phyloP scores from a whole-genome alignment of 2,329 filamentous ascomycete genomes.

The Aspergillus jensenii region DNA sequence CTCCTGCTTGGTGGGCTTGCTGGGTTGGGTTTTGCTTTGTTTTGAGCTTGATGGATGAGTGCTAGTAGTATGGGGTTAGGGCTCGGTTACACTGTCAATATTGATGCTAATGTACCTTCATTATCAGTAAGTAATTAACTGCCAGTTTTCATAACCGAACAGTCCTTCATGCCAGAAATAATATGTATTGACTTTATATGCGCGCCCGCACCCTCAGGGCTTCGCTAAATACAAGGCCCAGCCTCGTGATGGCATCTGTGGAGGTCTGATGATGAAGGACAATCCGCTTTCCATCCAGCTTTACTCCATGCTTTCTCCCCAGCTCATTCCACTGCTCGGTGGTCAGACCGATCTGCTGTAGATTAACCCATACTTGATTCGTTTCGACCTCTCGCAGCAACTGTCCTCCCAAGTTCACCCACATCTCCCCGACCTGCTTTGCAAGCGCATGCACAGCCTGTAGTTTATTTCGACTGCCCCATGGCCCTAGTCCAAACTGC shows the following conservation, averaged over 20 bases:
- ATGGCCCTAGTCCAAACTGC: constrained; percentile 62
- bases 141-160: too few species aligned
- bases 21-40: too few species aligned
- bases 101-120: too few species aligned
- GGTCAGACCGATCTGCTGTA: not conserved
- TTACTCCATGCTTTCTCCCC: not conserved
- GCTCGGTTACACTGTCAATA: too few species aligned
- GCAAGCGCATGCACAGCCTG: constrained; percentile 58
- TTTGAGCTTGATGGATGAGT: too few species aligned
- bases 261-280: constrained; percentile 1
- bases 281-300: not conserved
- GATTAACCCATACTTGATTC: not conserved
- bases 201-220: not conserved
- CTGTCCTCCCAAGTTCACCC: constrained; percentile 64
- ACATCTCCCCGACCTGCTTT: constrained; percentile 57
- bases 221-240: not conserved
- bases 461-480: constrained; percentile 48
- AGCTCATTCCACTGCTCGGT: not conserved
- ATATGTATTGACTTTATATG: not conserved
- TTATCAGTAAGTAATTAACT: too few species aligned
- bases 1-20: too few species aligned
- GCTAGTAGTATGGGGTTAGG: too few species aligned
- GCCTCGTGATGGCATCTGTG: not conserved
- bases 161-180: too few species aligned
- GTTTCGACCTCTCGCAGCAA: constrained; percentile 37